Evolutionary conservation across 495 filamentous ascomycete species (phyloP).

Genomic region (Aspergillus saccharolyticus): DNA sequence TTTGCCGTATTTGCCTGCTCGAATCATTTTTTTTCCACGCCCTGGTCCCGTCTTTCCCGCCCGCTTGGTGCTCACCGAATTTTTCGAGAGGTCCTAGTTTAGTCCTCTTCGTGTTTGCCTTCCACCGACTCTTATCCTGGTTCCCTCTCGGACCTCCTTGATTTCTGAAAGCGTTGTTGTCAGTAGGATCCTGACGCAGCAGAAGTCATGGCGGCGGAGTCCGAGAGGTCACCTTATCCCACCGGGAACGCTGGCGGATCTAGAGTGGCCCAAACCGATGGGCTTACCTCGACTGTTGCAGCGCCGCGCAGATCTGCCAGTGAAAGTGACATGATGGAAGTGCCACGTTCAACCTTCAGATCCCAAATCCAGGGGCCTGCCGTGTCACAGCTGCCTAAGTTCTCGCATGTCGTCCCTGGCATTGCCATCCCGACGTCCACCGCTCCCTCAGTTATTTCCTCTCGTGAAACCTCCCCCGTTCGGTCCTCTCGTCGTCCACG

Average conservation of each 20-base stretch:
- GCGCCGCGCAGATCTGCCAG: constrained; percentile 26
- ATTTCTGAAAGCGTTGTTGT: constrained; percentile 37
- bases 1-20: constrained; percentile 9
- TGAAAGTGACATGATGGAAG: constrained; percentile 31
- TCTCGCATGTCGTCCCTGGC: constrained; percentile 29
- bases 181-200: constrained; percentile 28
- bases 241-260: constrained; percentile 32
- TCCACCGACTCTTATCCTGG: constrained; percentile 26
- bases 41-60: constrained; percentile 4
- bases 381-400: constrained; percentile 36
- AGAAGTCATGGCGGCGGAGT: constrained; percentile 40
- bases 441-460: constrained; percentile 43
- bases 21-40: not conserved
- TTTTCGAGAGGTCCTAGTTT: constrained; percentile 27
- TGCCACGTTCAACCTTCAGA: constrained; percentile 29
- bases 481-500: constrained; percentile 32
- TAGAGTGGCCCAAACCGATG: constrained; percentile 29
- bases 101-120: constrained; percentile 17
- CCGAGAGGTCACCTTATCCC: constrained; percentile 41
- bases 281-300: constrained; percentile 18
- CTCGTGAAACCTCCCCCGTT: constrained; percentile 47
- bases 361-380: constrained; percentile 23
- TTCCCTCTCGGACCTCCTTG: constrained; percentile 40
- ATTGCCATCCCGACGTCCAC: constrained; percentile 33
- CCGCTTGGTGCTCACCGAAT: constrained; percentile 5